Evolutionary conservation across 345 rosid genomes (phyloP).

Genomic region (Sapria himalayana): DNA sequence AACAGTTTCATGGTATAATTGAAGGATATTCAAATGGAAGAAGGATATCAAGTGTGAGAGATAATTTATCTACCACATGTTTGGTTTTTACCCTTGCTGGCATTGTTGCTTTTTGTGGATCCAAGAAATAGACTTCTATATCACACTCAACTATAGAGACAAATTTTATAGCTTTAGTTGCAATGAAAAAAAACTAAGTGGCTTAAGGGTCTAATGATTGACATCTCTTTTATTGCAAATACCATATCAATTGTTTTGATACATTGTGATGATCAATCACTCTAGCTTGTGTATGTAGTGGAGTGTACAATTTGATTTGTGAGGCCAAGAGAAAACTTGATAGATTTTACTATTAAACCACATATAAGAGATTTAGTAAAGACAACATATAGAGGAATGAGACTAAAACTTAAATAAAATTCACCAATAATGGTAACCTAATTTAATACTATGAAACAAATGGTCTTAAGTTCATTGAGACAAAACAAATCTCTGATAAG

Average conservation of each 20-base stretch:
- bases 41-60: background rate
- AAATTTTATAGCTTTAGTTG: background rate
- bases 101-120: background rate
- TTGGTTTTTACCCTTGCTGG: background rate
- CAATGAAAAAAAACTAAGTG: background rate
- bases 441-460: background rate
- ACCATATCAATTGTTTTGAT: background rate
- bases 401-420: background rate
- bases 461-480: background rate
- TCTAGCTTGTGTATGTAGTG: background rate
- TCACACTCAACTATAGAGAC: background rate
- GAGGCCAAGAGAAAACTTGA: background rate
- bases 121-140: conserved; percentile 2
- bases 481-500: background rate
- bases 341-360: background rate
- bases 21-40: background rate
- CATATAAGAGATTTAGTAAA: background rate
- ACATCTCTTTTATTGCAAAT: background rate
- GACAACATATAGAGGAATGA: background rate
- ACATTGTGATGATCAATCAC: background rate
- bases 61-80: background rate
- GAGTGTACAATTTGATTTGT: background rate
- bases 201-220: background rate
- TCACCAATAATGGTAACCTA: conserved; percentile 1
- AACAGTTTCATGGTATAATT: background rate